Evolutionary conservation across 2,329 filamentous ascomycete genomes (phyloP), one percentile per base, ranked within the genome.

Genomic region (Aspergillus melleus): DNA sequence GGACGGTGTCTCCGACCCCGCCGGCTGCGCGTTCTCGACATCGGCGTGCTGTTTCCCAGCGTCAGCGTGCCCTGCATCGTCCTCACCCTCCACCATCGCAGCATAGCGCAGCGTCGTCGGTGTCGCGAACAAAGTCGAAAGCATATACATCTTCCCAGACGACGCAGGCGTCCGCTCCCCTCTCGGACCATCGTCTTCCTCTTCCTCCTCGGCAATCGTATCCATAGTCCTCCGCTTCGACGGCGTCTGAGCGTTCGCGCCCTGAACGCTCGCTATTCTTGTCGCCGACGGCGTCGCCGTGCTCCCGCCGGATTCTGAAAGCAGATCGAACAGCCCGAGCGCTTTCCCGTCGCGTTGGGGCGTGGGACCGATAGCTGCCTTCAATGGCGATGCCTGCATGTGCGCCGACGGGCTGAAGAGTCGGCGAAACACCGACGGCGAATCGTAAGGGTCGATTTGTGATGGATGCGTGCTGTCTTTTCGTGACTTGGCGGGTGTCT

Each of bases 281-380:
- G 66, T 68, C 3, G 67, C 68, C 9, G 72, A 70, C 0, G 76
- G 76, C 0, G 74, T 75, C 5, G 70, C 70, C 4, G 68, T 72
- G 55, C 71, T 77, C 2, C 71, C 70, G 1, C 74, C 75, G 0
- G 77, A 77, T 20, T 75, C 72, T 4, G 78, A 78, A 4, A 82
- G 70, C 49, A 81, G 69, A 58, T 82, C 80, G 54, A 82, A 82
- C 2, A 82, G 70, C 0, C 80, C 80, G 2, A 82, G 64, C 0
- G 79, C 74, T 49, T 76, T 80, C 10, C 80, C 80, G 66, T 82
- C 78, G 42, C 80, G 76, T 59, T 81, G 79, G 1, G 80, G 80
- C 2, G 80, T 82, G 12, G 80, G 80, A 4, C 79, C 80, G 53
- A 82, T 79, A 24, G 72, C 74, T 9, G 72, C 63, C 49, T 77